Evolutionary conservation across 768 basidiomycete genomes (phyloP).

Genomic region (Paxillus involutus): DNA sequence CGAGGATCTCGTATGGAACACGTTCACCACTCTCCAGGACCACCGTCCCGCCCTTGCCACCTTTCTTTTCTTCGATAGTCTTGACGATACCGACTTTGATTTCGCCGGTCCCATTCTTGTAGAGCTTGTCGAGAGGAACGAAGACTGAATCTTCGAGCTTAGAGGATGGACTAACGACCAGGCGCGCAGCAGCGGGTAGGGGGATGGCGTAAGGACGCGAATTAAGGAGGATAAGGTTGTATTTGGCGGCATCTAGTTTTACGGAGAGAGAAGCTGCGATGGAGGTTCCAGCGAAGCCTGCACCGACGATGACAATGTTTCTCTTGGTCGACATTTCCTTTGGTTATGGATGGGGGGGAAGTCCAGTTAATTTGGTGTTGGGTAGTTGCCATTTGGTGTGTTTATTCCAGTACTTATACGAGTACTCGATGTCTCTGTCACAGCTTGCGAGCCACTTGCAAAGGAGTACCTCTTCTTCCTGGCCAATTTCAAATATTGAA

Average conservation of each 20-base stretch:
- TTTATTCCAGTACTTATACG: no score
- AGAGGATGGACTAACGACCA: slow-evolving; percentile 38
- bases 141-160: slow-evolving; percentile 44
- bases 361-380: no score
- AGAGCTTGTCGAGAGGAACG: slow-evolving; percentile 52
- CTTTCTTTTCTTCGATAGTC: slow-evolving; percentile 37
- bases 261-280: slow-evolving; percentile 48
- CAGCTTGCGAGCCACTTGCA: no score
- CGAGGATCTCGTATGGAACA: slow-evolving; percentile 53
- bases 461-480: no score
- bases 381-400: no score
- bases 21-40: slow-evolving; percentile 49
- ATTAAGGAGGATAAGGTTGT: slow-evolving; percentile 56
- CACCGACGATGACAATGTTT: slow-evolving; percentile 58
- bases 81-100: slow-evolving; percentile 33
- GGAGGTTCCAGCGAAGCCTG: slow-evolving; percentile 44
- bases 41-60: slow-evolving; percentile 44
- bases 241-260: slow-evolving; percentile 45
- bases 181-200: slow-evolving; percentile 52
- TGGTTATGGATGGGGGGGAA: neutral
- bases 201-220: slow-evolving; percentile 49
- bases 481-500: no score
- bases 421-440: no score
- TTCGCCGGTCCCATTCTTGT: slow-evolving; percentile 45
- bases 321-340: slow-evolving; percentile 19